phyloP scores from a whole-genome alignment of 73 alveolate genomes.

The Paraurostyla sp. region DNA sequence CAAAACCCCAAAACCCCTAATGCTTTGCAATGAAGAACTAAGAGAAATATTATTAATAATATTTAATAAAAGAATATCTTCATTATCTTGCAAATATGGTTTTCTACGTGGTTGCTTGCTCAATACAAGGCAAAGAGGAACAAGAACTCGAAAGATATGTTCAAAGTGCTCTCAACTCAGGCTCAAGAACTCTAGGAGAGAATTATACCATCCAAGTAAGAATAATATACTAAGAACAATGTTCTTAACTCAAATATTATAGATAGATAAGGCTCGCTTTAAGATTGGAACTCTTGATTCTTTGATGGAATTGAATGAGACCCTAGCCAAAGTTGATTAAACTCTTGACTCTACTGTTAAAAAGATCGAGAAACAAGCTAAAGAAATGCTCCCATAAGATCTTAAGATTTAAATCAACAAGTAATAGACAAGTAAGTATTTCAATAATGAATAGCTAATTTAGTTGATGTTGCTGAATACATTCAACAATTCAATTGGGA shows the following conservation, averaged over 20 bases:
- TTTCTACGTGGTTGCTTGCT: constrained; percentile 37
- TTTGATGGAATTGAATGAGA: constrained; percentile 79
- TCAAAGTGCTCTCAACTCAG: constrained; percentile 11
- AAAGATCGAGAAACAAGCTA: constrained; percentile 76
- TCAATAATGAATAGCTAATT: not conserved
- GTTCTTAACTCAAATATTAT: not conserved
- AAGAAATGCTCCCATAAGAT: constrained; percentile 54
- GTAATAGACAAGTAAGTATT: not conserved
- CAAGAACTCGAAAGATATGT: constrained; percentile 6
- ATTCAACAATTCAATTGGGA: constrained; percentile 77
- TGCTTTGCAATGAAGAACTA: not conserved
- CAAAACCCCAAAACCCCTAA: constrained; percentile 65
- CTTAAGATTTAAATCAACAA: constrained; percentile 18
- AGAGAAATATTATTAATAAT: not conserved
- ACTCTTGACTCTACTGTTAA: constrained; percentile 70
- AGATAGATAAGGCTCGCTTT: constrained; percentile 64
- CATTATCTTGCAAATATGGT: constrained; percentile 38
- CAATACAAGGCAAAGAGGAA: constrained; percentile 27
- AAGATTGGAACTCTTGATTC: constrained; percentile 78
- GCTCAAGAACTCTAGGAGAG: constrained; percentile 45
- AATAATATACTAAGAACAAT: not conserved
- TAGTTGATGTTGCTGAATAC: constrained; percentile 51
- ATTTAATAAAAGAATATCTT: constrained; percentile 38
- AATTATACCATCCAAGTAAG: constrained; percentile 23
- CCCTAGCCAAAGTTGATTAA: constrained; percentile 68